Percentiles rank a stretch among this genome's conserved stretches.
These are phyloP conservation scores for Yamadazyma dushanensis DNA, from an alignment of 1,139 yeast species.

Conservation along the genomic window DNA sequence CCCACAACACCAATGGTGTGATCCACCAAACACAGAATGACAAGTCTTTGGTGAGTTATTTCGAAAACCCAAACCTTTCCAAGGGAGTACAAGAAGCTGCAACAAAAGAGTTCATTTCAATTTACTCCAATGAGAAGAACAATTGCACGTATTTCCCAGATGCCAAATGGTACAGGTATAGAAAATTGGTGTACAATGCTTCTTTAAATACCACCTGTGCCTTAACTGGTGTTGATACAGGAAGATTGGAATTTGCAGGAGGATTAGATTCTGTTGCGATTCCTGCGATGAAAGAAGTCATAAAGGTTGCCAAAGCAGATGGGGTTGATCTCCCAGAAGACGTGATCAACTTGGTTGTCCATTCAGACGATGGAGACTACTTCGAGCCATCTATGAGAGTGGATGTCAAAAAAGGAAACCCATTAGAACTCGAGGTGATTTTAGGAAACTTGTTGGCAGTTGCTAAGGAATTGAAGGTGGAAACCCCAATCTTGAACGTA, in stretches of 20 bases:
- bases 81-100: constrained; percentile 23
- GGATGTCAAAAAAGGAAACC: constrained; percentile 29
- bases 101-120: constrained; percentile 41
- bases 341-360: constrained; percentile 24
- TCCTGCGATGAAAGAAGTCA: constrained; percentile 22
- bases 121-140: constrained; percentile 45
- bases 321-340: constrained; percentile 18
- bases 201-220: constrained; percentile 36
- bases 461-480: constrained; percentile 13
- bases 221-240: constrained; percentile 31
- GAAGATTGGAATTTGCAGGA: constrained; percentile 20
- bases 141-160: constrained; percentile 42
- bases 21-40: constrained; percentile 58
- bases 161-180: constrained; percentile 57
- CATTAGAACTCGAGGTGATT: constrained; percentile 33
- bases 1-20: constrained; percentile 53
- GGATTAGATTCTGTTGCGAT: constrained; percentile 17
- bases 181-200: constrained; percentile 47
- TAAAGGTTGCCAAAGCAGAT: constrained; percentile 16
- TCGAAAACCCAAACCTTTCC: constrained; percentile 22
- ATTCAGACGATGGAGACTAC: constrained; percentile 61
- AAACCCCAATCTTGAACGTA: constrained; percentile 24
- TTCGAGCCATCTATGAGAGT: constrained; percentile 39
- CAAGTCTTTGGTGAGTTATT: constrained; percentile 53
- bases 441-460: constrained; percentile 23